Evolutionary conservation across 495 filamentous ascomycete genomes (phyloP).

Genomic region (Lineolata rhizophorae): DNA sequence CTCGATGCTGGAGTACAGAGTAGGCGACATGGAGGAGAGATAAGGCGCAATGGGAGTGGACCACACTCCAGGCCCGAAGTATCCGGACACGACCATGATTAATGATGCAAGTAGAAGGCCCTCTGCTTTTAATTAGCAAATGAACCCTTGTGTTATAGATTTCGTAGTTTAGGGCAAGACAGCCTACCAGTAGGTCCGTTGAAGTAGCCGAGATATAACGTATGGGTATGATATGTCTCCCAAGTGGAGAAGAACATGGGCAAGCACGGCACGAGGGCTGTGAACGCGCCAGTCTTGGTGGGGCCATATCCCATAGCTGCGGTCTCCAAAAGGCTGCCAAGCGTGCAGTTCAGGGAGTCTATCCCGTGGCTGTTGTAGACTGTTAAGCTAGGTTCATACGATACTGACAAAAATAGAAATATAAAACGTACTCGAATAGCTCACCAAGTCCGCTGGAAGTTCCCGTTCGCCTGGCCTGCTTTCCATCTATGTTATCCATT

Average conservation of each 20-base stretch:
- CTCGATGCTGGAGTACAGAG: constrained; percentile 3
- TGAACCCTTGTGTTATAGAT: constrained; percentile 1
- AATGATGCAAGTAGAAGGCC: constrained; percentile 72
- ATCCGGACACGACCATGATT: constrained; percentile 69
- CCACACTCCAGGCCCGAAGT: constrained; percentile 80
- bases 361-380: constrained; percentile 55
- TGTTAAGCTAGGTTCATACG: constrained; percentile 22
- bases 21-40: constrained; percentile 9
- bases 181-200: constrained; percentile 63
- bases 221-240: constrained; percentile 98
- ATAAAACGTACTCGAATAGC: constrained; percentile 57
- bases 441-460: constrained; percentile 89
- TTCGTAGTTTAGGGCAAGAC: too few species aligned
- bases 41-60: constrained; percentile 34
- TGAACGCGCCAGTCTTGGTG: constrained; percentile 66
- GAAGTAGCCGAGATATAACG: constrained; percentile 86
- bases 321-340: constrained; percentile 70
- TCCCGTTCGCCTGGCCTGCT: constrained; percentile 85
- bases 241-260: constrained; percentile 99
- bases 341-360: constrained; percentile 89
- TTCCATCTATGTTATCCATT: constrained; percentile 96
- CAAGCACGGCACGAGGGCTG: constrained; percentile 70
- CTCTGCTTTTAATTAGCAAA: too few species aligned
- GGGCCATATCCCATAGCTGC: constrained; percentile 80
- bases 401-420: too few species aligned